These are phyloP conservation scores for Triadica sebifera DNA, from an alignment of 345 rosid genomes.

Conservation along the genomic window DNA sequence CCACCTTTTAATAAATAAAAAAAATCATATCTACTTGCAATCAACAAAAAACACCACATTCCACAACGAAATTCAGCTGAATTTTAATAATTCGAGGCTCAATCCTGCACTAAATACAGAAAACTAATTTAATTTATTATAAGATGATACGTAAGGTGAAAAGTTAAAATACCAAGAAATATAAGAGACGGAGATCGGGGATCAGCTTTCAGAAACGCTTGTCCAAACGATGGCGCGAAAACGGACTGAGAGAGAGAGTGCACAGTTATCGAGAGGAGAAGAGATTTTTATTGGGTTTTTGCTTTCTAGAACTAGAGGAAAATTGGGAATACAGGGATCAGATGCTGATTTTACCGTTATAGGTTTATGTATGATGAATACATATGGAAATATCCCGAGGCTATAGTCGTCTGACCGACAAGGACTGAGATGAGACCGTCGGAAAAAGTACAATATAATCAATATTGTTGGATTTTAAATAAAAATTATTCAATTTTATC, in stretches of 20 bases:
- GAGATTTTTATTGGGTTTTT: constrained; percentile 7
- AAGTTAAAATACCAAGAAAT: background rate
- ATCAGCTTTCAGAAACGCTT: background rate
- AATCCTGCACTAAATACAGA: background rate
- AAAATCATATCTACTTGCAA: background rate
- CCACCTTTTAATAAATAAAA: no score
- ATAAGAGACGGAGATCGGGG: background rate
- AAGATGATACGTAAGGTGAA: background rate
- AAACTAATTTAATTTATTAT: background rate
- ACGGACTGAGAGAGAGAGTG: background rate
- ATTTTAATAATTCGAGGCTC: background rate
- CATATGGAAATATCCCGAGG: background rate
- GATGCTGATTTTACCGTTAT: constrained; percentile 2
- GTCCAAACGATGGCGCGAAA: constrained; percentile 9
- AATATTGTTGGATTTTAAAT: no score
- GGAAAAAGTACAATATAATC: no score
- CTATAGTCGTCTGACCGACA: background rate
- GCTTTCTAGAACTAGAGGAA: constrained; percentile 21
- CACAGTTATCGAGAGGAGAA: background rate
- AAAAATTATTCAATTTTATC: no score
- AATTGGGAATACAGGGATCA: background rate
- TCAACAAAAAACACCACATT: background rate
- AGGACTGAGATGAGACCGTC: no score
- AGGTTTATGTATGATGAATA: background rate
- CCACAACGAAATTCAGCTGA: background rate